These are phyloP conservation scores for Mytilinidion resinicola DNA, from an alignment of 495 filamentous ascomycete species.

Conservation along the genomic window DNA sequence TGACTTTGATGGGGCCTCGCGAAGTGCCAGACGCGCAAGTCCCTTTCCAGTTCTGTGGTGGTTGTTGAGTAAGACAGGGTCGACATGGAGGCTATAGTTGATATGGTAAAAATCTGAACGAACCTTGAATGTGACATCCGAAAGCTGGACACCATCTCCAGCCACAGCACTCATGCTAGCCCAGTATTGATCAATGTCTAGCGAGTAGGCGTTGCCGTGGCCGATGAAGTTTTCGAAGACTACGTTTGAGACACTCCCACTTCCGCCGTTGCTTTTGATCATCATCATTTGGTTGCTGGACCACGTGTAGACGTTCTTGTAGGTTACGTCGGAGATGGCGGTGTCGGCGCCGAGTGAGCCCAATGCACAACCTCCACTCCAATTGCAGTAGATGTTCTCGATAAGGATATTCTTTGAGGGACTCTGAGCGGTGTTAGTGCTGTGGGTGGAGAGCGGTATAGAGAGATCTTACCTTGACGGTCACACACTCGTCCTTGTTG, in stretches of 20 bases:
- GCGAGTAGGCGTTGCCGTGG: slow-evolving; percentile 46
- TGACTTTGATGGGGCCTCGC: slow-evolving; percentile 46
- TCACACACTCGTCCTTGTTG: slow-evolving; percentile 38
- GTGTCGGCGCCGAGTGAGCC: slow-evolving; percentile 29
- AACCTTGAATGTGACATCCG: slow-evolving; percentile 44
- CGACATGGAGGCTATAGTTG: neutral
- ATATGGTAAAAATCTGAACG: neutral
- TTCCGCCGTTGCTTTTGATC: slow-evolving; percentile 57
- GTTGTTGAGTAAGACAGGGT: too few relatives aligned
- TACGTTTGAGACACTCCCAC: slow-evolving; percentile 48
- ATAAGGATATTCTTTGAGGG: slow-evolving; percentile 32
- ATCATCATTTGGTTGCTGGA: slow-evolving; percentile 53
- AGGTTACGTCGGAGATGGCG: slow-evolving; percentile 27
- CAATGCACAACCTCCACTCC: slow-evolving; percentile 28
- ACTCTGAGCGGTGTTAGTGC: neutral
- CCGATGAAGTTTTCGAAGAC: slow-evolving; percentile 52
- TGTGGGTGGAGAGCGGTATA: slow-evolving; percentile 16
- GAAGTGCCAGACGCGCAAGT: slow-evolving; percentile 45
- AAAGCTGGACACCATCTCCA: slow-evolving; percentile 44
- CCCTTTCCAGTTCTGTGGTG: slow-evolving; percentile 48
- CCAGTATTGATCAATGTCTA: slow-evolving; percentile 55
- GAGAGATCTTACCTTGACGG: slow-evolving; percentile 18
- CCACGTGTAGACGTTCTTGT: slow-evolving; percentile 34
- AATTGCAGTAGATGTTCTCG: slow-evolving; percentile 35
- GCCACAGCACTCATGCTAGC: slow-evolving; percentile 16